phyloP scores from a whole-genome alignment of 495 filamentous ascomycete species.

The Choiromyces venosus region DNA sequence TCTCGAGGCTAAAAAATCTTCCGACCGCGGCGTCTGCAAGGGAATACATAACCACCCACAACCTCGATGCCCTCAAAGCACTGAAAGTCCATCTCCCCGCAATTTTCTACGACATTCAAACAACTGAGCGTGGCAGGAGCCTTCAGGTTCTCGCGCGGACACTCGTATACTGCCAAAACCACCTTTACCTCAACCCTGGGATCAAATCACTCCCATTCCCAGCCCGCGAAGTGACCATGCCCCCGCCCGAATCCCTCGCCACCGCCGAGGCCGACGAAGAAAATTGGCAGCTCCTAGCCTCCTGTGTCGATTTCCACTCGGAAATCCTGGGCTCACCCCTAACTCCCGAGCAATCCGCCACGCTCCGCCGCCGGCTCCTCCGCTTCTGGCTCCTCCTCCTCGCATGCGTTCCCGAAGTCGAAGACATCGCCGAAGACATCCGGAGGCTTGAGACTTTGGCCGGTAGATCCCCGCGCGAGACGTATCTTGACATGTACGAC shows the following conservation, averaged over 20 bases:
- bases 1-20: neutral
- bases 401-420: neutral
- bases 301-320: neutral
- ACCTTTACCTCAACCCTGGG: neutral
- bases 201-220: neutral
- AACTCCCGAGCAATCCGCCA: neutral
- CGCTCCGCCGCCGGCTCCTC: neutral
- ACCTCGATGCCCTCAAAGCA: neutral
- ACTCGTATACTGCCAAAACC: neutral
- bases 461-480: neutral
- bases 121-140: neutral
- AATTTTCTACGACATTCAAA: neutral
- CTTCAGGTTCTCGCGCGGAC: neutral
- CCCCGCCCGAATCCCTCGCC: neutral
- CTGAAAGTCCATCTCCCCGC: neutral
- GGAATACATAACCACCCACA: neutral
- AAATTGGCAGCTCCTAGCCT: neutral
- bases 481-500: neutral
- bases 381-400: neutral
- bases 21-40: neutral
- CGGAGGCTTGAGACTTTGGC: neutral
- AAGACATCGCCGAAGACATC: neutral
- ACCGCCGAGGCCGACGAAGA: neutral
- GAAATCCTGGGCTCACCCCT: neutral
- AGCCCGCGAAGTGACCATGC: neutral